Conservation (phyloP, 2,329 filamentous ascomycete species). For the Didymella segeticola region DNA sequence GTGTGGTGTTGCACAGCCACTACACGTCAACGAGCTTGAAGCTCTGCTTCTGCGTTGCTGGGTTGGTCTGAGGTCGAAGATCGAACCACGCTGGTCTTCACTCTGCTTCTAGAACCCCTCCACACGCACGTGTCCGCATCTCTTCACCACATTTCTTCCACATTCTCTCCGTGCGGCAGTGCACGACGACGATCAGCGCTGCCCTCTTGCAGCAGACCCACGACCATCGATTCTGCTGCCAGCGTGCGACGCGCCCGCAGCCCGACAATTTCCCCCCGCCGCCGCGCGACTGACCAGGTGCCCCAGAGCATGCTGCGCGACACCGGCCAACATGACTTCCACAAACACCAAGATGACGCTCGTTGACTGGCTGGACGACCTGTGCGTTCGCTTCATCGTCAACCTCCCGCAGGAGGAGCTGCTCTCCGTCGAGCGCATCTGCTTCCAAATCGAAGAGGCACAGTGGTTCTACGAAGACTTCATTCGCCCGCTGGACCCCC, state of each 20-base stretch:
- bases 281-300: slow-evolving; percentile 20
- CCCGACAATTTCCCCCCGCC: slow-evolving; percentile 12
- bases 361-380: slow-evolving; percentile 96
- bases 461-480: slow-evolving; percentile 99
- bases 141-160: slow-evolving; percentile 31
- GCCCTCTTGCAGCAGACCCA: slow-evolving; percentile 6
- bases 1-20: slow-evolving; percentile 5
- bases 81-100: too few relatives aligned
- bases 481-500: slow-evolving; percentile 85
- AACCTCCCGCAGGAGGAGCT: slow-evolving; percentile 94
- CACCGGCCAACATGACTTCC: slow-evolving; percentile 54
- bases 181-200: slow-evolving; percentile 12
- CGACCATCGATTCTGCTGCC: slow-evolving; percentile 12
- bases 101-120: slow-evolving; percentile 3
- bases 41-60: neutral
- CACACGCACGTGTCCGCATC: slow-evolving; percentile 2
- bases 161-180: slow-evolving; percentile 41
- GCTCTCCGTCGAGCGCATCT: slow-evolving; percentile 88
- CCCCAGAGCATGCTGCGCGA: slow-evolving; percentile 66
- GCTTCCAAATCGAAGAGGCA: slow-evolving; percentile 98
- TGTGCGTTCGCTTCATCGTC: slow-evolving; percentile 97
- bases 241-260: slow-evolving; percentile 14
- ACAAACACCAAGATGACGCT: slow-evolving; percentile 79
- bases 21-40: slow-evolving; percentile 10
- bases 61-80: neutral